phyloP scores from a whole-genome alignment of 129 eudicot genomes.

The Solidago caesia region DNA sequence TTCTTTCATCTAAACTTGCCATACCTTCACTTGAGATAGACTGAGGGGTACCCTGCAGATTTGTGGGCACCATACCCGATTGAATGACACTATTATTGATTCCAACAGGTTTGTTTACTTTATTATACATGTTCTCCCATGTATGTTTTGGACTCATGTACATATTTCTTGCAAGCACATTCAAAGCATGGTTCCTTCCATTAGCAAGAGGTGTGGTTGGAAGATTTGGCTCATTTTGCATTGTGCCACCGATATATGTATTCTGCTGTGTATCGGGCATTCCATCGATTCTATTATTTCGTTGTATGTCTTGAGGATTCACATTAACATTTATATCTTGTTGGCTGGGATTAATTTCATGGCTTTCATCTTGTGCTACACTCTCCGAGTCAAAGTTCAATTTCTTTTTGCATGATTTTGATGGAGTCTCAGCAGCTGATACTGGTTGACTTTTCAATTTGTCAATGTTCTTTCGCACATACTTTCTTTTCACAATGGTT shows the following conservation, averaged over 20 bases:
- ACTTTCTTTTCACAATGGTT: constrained; percentile 55
- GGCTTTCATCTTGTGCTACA: constrained; percentile 25
- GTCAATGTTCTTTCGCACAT: constrained; percentile 55
- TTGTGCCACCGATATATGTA: background rate
- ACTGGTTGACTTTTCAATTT: constrained; percentile 20
- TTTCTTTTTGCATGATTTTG: constrained; percentile 52
- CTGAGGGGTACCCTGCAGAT: constrained; percentile 23
- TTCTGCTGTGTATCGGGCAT: constrained; percentile 2
- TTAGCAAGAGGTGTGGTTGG: constrained; percentile 27
- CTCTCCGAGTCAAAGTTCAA: constrained; percentile 58
- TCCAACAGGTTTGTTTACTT: constrained; percentile 22
- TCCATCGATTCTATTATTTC: constrained; percentile 15
- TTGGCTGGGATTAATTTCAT: constrained; percentile 20
- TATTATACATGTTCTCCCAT: constrained; percentile 11
- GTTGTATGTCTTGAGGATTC: constrained; percentile 26
- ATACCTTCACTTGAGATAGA: constrained; percentile 5
- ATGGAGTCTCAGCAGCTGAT: constrained; percentile 24
- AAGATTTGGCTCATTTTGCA: background rate
- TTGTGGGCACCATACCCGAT: constrained; percentile 23
- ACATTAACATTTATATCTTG: constrained; percentile 33
- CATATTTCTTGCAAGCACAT: constrained; percentile 47
- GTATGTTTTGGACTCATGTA: constrained; percentile 33
- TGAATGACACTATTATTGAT: constrained; percentile 13
- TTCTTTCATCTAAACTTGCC: constrained; percentile 30
- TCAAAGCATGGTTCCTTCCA: constrained; percentile 36